Evolutionary conservation across 495 filamentous ascomycete species (phyloP).

Genomic region (Daldinia bambusicola): DNA sequence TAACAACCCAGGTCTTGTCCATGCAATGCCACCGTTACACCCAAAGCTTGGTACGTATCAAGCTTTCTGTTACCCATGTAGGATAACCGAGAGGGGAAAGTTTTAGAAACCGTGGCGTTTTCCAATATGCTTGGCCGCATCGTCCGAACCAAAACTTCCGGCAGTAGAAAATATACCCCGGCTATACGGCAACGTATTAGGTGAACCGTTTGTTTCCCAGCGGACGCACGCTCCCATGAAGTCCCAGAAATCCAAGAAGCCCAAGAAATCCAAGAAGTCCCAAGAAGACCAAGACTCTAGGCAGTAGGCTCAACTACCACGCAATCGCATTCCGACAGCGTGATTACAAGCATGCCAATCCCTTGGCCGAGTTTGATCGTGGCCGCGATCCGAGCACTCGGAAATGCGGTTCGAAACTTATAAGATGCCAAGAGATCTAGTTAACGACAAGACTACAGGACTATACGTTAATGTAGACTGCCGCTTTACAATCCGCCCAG

Average conservation of each 20-base stretch:
- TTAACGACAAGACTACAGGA: not conserved
- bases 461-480: not conserved
- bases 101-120: constrained; percentile 29
- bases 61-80: constrained; percentile 40
- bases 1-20: constrained; percentile 21
- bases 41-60: constrained; percentile 42
- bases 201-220: constrained; percentile 4
- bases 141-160: constrained; percentile 30
- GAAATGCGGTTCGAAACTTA: constrained; percentile 15
- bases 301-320: not conserved
- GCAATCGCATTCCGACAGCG: constrained; percentile 1
- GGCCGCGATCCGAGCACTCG: constrained; percentile 29
- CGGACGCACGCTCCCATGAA: not conserved
- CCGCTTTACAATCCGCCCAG: constrained; percentile 1
- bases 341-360: constrained; percentile 14
- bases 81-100: constrained; percentile 30
- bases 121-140: constrained; percentile 37
- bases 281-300: not conserved
- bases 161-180: constrained; percentile 37
- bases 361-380: constrained; percentile 11
- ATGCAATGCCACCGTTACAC: constrained; percentile 42
- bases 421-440: constrained; percentile 30
- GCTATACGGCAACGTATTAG: constrained; percentile 20
- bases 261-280: too few species aligned
- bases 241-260: not conserved